Base-by-base conservation (phyloP, 345 rosid genomes). In the Firmiana major region DNA sequence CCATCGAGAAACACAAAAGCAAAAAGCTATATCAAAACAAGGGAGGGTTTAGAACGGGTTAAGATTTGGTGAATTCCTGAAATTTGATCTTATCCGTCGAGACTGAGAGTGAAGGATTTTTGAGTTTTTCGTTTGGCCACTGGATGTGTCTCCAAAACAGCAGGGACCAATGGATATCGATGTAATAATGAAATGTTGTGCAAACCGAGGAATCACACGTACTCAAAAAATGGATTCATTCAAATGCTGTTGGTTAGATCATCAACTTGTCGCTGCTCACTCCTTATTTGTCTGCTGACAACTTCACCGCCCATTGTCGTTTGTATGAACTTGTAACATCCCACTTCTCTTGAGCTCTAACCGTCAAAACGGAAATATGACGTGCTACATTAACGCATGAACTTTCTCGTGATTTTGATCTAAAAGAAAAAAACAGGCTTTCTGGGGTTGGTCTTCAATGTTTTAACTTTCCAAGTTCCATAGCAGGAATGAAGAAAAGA, bases 201-300 rank as follows among this genome's bases (percentile, higher is more conserved):
- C 80, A 84, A 83, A 80, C 62, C 81, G 55, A 85, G 77, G 83
- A 86, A 45, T 86, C 88, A 82, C 87, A 55, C 84, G 40, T 65
- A 11, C 4, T 38, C 40, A 38, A 4, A 38, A 38, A 38, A 2
- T 5, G 40, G 40, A 5, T 38, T 38, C 40, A 38, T 38, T 6
- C 40, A 38, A 38, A 38, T 38, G 40, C 4, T 38, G 40, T 38
- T 38, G 40, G 40, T 38, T 38, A 2, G 4, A 5, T 38, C 40
- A 38, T 38, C 40, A 5, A 38, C 40, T 38, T 38, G 40, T 38
- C 6, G 6, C 40, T 38, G 40, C 40, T 38, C 6, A 38, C 40
- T 38, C 40, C 40, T 38, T 4, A 38, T 38, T 38, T 38, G 40
- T 38, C 40, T 5, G 40, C 4, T 38, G 40, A 38, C 40, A 38